Evolutionary conservation across 1,139 yeast genomes (phyloP).

Genomic region (Lodderomyces theae): DNA sequence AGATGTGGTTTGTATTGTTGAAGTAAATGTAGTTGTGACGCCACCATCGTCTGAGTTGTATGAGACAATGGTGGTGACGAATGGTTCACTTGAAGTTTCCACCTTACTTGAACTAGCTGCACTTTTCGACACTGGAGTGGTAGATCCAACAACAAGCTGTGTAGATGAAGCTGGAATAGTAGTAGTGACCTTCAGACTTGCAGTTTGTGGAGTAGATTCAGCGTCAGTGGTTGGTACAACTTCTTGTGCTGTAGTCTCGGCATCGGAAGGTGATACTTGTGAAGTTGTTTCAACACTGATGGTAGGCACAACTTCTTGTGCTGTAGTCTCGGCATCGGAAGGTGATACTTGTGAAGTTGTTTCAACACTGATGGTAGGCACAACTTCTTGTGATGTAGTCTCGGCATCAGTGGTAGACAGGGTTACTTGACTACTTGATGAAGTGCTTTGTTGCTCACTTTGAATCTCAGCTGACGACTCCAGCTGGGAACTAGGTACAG

Average conservation of each 20-base stretch:
- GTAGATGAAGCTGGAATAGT: neutral
- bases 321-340: neutral
- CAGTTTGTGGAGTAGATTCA: neutral
- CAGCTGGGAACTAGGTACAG: neutral
- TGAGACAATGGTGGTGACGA: neutral
- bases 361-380: neutral
- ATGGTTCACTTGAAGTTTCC: neutral
- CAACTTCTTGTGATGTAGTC: neutral
- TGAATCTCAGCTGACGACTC: neutral
- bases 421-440: too few relatives aligned
- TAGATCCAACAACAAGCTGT: neutral
- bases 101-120: neutral
- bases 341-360: neutral
- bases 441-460: neutral
- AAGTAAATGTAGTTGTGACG: constrained; percentile 25
- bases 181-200: neutral
- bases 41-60: constrained; percentile 5
- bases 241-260: neutral
- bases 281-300: neutral
- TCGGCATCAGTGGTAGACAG: neutral
- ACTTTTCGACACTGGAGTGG: neutral
- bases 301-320: neutral
- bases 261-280: neutral
- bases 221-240: too few relatives aligned
- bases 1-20: constrained; percentile 14